Evolutionary conservation across 495 filamentous ascomycete genomes (phyloP).

Genomic region (Aspergillus conjunctus): DNA sequence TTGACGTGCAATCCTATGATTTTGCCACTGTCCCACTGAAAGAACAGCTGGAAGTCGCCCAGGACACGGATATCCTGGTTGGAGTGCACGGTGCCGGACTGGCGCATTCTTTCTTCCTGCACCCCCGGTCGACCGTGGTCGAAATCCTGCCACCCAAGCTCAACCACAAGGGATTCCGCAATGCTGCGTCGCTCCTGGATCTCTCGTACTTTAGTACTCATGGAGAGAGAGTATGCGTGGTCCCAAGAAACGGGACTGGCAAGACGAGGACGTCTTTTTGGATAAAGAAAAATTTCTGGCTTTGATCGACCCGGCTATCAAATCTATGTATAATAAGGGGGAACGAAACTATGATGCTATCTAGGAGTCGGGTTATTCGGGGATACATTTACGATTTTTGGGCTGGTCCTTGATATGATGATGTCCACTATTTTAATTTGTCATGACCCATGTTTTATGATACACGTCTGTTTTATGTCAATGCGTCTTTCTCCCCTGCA

Average conservation of each 20-base stretch:
- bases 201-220: background rate
- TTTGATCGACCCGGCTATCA: background rate
- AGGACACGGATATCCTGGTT: background rate
- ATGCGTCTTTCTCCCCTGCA: background rate
- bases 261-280: background rate
- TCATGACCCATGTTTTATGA: background rate
- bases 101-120: background rate
- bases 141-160: background rate
- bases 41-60: background rate
- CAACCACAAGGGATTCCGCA: background rate
- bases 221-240: background rate
- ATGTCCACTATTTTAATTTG: background rate
- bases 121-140: background rate
- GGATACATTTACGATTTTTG: background rate
- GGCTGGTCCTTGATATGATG: background rate
- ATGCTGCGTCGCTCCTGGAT: background rate
- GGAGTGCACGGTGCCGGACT: background rate
- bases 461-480: background rate
- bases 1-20: background rate
- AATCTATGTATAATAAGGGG: slow-evolving; percentile 1
- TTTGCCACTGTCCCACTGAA: background rate
- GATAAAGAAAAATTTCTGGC: background rate
- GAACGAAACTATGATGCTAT: background rate
- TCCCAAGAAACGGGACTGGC: background rate
- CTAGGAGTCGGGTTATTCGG: too few relatives aligned